These are phyloP conservation scores for Aureobasidium sp. DNA, from an alignment of 2,329 filamentous ascomycete genomes.

Conservation along the genomic window DNA sequence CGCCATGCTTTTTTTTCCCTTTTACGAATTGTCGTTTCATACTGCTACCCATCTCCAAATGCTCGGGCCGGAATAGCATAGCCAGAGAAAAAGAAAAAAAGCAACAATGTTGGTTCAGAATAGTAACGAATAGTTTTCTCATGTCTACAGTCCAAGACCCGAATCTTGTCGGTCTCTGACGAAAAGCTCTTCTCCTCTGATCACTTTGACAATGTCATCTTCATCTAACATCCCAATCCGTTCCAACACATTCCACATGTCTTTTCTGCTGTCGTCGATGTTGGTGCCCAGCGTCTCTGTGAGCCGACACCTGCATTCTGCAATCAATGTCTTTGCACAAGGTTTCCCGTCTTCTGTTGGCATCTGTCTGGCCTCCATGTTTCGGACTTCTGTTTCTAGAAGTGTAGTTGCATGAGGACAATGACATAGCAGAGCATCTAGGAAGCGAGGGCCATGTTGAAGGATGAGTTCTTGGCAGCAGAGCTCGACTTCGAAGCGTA, in stretches of 20 bases:
- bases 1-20: too few species aligned
- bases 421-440: constrained; percentile 23
- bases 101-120: too few species aligned
- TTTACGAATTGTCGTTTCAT: too few species aligned
- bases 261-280: not conserved
- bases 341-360: not conserved
- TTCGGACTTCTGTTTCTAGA: not conserved
- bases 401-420: not conserved
- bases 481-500: constrained; percentile 28
- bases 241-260: constrained; percentile 1
- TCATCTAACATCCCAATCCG: not conserved
- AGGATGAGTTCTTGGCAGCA: constrained; percentile 30
- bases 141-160: constrained; percentile 1
- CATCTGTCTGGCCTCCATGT: constrained; percentile 10
- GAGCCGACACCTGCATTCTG: not conserved
- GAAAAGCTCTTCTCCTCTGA: constrained; percentile 5
- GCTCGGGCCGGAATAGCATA: too few species aligned
- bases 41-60: too few species aligned
- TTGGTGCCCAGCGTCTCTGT: not conserved
- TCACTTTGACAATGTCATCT: not conserved
- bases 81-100: too few species aligned
- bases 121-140: too few species aligned
- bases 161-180: not conserved
- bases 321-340: constrained; percentile 1
- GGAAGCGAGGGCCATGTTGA: constrained; percentile 25